Evolutionary conservation across 148 eudicot genomes (phyloP).

Genomic region (Euryodendron excelsum): DNA sequence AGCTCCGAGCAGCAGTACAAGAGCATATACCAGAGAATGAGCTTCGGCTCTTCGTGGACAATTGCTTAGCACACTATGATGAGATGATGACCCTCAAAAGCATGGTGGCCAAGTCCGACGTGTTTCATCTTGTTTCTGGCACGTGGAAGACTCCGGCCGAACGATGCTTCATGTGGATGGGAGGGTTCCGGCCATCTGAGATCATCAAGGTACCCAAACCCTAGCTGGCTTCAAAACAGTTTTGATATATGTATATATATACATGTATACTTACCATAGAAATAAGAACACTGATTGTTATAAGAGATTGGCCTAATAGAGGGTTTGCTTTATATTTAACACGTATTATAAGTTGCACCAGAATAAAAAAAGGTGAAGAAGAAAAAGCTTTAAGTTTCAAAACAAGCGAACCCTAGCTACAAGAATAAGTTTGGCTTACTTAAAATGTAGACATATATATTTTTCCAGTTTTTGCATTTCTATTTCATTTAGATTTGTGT

Average conservation of each 20-base stretch:
- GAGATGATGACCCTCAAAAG: slow-evolving; percentile 68
- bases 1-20: slow-evolving; percentile 80
- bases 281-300: too few relatives aligned
- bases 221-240: neutral
- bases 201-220: slow-evolving; percentile 63
- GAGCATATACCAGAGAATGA: slow-evolving; percentile 86
- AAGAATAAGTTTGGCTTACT: neutral
- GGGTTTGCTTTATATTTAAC: too few relatives aligned
- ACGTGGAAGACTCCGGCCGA: slow-evolving; percentile 94
- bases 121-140: slow-evolving; percentile 91
- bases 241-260: too few relatives aligned
- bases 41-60: slow-evolving; percentile 69
- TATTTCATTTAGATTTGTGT: too few relatives aligned
- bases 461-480: too few relatives aligned
- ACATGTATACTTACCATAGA: too few relatives aligned
- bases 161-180: slow-evolving; percentile 97
- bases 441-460: too few relatives aligned
- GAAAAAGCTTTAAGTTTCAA: neutral
- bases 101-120: slow-evolving; percentile 67
- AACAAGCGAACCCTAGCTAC: neutral
- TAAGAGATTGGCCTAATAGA: too few relatives aligned
- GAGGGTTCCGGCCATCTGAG: slow-evolving; percentile 89
- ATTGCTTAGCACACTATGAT: slow-evolving; percentile 72
- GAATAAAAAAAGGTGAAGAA: neutral
- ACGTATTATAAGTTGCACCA: too few relatives aligned